Conservation (phyloP, 345 rosid species). For the Eucalyptus coolabah region DNA sequence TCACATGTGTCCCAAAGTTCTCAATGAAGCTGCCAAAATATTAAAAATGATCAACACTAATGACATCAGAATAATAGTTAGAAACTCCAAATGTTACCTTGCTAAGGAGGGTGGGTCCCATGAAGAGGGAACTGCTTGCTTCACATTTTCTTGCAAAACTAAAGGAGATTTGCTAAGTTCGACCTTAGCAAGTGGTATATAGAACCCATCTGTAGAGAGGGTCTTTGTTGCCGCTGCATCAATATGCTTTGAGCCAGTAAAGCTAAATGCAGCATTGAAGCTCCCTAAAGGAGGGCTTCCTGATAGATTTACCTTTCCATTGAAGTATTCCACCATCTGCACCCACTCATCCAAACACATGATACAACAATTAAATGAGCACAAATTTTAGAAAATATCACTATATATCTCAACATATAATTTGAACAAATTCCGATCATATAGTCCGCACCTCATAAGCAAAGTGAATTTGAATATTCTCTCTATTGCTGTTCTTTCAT, state of each 20-base stretch:
- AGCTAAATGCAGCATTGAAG: constrained; percentile 58
- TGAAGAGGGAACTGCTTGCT: constrained; percentile 28
- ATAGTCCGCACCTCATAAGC: not conserved
- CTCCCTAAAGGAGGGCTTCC: constrained; percentile 49
- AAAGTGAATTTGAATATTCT: not conserved
- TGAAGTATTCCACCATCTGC: constrained; percentile 62
- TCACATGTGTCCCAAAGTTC: constrained; percentile 62
- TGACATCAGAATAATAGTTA: not conserved
- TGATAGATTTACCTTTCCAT: constrained; percentile 32
- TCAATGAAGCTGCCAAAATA: constrained; percentile 51
- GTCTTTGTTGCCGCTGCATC: constrained; percentile 53
- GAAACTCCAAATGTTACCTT: constrained; percentile 21
- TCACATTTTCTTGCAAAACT: constrained; percentile 39
- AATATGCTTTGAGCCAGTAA: constrained; percentile 40
- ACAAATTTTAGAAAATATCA: not conserved
- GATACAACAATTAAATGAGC: not conserved
- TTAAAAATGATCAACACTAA: not conserved
- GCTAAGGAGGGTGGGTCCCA: constrained; percentile 67
- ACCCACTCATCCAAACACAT: not conserved
- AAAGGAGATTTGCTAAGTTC: constrained; percentile 26
- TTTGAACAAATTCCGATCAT: not conserved
- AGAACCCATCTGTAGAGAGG: constrained; percentile 50
- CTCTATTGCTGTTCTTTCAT: not conserved
- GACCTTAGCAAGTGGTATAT: constrained; percentile 48
- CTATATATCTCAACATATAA: not conserved